Conservation (phyloP, 306 rosid species). For the Dryas octopetala region DNA sequence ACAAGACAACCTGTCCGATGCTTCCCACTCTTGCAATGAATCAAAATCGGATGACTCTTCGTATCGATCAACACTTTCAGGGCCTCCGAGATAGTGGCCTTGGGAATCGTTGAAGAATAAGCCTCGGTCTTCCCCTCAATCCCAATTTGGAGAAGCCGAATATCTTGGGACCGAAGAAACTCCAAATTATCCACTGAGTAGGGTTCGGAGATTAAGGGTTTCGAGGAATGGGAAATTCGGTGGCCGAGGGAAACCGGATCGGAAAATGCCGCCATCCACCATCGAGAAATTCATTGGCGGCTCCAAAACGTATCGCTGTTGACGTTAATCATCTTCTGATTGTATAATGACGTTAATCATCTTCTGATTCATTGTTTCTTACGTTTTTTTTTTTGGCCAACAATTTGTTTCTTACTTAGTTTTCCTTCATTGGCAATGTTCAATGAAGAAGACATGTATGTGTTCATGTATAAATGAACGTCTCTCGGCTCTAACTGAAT, state of each 20-base stretch:
- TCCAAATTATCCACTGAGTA: constrained; percentile 75
- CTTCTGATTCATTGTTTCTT: neutral
- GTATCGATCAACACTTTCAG: constrained; percentile 54
- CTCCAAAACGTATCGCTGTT: constrained; percentile 36
- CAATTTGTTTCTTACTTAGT: neutral
- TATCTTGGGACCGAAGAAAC: constrained; percentile 57
- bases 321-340: neutral
- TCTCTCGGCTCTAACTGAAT: too few species aligned
- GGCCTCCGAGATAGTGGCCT: constrained; percentile 62
- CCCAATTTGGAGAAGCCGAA: constrained; percentile 74
- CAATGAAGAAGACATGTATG: too few species aligned
- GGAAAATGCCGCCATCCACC: constrained; percentile 77
- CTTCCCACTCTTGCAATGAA: constrained; percentile 66
- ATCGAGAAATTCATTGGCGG: constrained; percentile 76
- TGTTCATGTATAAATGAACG: too few species aligned
- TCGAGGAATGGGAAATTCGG: constrained; percentile 60
- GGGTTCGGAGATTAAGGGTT: constrained; percentile 70
- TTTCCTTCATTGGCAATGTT: too few species aligned
- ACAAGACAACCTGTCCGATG: constrained; percentile 86
- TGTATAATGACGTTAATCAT: neutral
- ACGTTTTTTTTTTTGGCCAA: neutral
- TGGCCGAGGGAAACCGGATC: constrained; percentile 68
- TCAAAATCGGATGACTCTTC: constrained; percentile 52
- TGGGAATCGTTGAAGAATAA: constrained; percentile 41
- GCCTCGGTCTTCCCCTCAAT: constrained; percentile 92